These are phyloP conservation scores for Penstemon barbatus DNA, from an alignment of 257 asterid species.

Conservation along the genomic window DNA sequence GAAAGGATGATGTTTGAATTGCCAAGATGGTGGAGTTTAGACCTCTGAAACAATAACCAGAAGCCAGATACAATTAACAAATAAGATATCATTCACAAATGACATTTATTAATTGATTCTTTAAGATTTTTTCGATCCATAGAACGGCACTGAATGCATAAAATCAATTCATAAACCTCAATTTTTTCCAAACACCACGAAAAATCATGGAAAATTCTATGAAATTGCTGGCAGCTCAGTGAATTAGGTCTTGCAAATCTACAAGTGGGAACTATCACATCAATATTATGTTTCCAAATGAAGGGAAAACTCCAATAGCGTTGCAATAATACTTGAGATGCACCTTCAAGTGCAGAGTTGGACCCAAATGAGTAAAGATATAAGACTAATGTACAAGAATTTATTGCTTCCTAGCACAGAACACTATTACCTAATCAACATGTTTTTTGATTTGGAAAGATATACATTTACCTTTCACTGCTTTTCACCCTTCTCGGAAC, in stretches of 20 bases:
- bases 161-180: background rate
- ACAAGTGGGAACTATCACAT: background rate
- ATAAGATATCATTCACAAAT: too few relatives aligned
- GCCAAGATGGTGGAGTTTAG: too few relatives aligned
- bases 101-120: too few relatives aligned
- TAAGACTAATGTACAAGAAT: too few relatives aligned
- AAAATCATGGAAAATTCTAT: background rate
- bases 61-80: too few relatives aligned
- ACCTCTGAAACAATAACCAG: too few relatives aligned
- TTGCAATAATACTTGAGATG: background rate
- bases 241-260: constrained; percentile 1
- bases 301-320: background rate
- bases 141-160: background rate
- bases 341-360: background rate
- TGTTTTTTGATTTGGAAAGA: too few relatives aligned
- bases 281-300: background rate
- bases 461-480: too few relatives aligned
- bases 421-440: too few relatives aligned
- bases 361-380: background rate
- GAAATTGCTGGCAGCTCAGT: background rate
- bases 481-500: too few relatives aligned
- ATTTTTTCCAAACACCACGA: background rate
- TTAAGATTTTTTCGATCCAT: background rate
- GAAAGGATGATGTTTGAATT: too few relatives aligned
- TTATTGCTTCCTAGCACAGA: too few relatives aligned